Base-by-base conservation (phyloP, 805 yeast genomes). In the Candida yuanshanica region DNA sequence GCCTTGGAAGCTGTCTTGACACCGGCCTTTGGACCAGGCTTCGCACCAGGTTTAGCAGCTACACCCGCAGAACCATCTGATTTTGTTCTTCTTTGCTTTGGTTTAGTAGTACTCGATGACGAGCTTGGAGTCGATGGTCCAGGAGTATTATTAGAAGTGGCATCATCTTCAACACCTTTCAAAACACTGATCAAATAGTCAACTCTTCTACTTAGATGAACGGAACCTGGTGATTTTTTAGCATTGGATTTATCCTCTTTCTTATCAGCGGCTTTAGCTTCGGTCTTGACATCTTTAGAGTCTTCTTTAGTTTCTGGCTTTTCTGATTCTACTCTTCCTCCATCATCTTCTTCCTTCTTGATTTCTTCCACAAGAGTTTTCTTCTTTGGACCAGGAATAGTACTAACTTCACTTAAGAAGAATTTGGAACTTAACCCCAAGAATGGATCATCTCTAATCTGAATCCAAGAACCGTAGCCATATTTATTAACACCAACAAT, bases 391-490 rank as follows among this genome's bases (percentile, higher is more conserved):
- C 55, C 60, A 50, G 62, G 64, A 22, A 58, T 65, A 8, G 56
- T 50, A 17, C 64, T 48, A 35, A 60, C 63, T 43, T 76, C 81
- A 42, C 70, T 76, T 52, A 93, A 69, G 55, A 79, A 93, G 50
- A 93, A 66, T 67, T 88, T 93, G 51, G 88, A 87, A 46, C 87
- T 84, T 46, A 93, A 69, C 10, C 89, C 90, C 44, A 93, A 70
- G 39, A 87, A 74, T 2, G 99, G 98, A 64, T 93, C 99, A 64
- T 93, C 99, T 57, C 99, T 73, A 35, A 93, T 90, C 56, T 85
- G 90, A 3, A 74, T 60, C 99, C 99, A 93, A 1, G 96, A 81
- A 14, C 98, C 98, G 61, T 88, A 90, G 0, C 99, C 99, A 63
- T 90, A 90, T 63, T 87, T 89, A 56, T 76, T 74, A 18, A 91